phyloP scores from a whole-genome alignment of 2,329 filamentous ascomycete species.

The Fusarium continuum region DNA sequence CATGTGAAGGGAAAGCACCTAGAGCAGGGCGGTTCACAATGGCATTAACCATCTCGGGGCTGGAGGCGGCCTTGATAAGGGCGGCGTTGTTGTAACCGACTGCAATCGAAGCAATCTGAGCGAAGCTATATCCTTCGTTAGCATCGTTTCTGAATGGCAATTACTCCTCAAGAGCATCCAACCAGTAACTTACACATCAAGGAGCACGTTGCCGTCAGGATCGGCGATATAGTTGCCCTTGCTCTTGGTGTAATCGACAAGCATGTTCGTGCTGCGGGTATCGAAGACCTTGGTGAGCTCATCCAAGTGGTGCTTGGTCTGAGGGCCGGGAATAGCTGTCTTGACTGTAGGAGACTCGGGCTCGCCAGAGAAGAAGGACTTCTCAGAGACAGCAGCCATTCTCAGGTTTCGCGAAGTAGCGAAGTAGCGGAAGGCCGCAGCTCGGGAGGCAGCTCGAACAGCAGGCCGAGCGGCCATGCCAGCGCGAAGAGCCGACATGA shows the following conservation, averaged over 20 bases:
- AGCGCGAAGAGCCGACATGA: constrained; percentile 46
- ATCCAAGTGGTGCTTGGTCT: constrained; percentile 73
- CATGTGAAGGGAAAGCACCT: constrained; percentile 87
- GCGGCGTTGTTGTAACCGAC: constrained; percentile 91
- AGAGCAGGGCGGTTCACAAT: constrained; percentile 90
- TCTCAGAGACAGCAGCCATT: constrained; percentile 45
- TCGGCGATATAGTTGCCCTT: constrained; percentile 84
- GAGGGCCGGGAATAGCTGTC: constrained; percentile 77
- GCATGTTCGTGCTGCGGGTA: constrained; percentile 85
- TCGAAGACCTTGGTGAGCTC: constrained; percentile 84
- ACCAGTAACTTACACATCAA: constrained; percentile 70
- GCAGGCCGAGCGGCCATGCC: constrained; percentile 39
- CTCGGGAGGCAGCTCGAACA: constrained; percentile 25
- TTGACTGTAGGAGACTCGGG: constrained; percentile 62
- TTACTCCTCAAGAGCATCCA: not conserved
- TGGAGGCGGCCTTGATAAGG: constrained; percentile 74
- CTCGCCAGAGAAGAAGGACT: constrained; percentile 58
- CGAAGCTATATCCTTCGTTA: constrained; percentile 65
- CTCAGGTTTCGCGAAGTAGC: constrained; percentile 35
- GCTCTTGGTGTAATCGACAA: constrained; percentile 78
- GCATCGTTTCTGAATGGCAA: not conserved
- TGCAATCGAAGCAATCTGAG: constrained; percentile 92
- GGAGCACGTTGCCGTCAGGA: constrained; percentile 74
- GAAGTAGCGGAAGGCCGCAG: constrained; percentile 38
- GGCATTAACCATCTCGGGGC: constrained; percentile 80